Conservation (phyloP, 1,284 basidiomycete species). For the Fomes fomentarius region DNA sequence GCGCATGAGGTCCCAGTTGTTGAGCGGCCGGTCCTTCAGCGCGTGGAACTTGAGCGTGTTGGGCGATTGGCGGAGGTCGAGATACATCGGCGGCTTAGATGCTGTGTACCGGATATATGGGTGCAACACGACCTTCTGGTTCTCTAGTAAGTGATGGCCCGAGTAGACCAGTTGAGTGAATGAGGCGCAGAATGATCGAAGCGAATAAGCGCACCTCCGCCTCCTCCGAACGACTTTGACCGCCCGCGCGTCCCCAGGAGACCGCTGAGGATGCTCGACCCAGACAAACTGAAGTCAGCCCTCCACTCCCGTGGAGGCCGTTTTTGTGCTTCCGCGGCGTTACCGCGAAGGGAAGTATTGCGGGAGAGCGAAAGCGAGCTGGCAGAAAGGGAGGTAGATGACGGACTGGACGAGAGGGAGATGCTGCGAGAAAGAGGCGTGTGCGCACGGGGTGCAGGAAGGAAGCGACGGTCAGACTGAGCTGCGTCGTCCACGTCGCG, state of each 20-base stretch:
- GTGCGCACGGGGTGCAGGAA: slow-evolving; percentile 4
- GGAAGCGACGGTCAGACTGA: slow-evolving; percentile 6
- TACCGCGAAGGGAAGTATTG: slow-evolving; percentile 23
- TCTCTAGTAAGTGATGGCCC: no score
- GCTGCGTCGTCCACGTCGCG: slow-evolving; percentile 3
- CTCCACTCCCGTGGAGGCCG: slow-evolving; percentile 39
- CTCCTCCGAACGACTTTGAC: slow-evolving; percentile 24
- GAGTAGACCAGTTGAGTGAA: no score
- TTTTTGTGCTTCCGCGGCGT: slow-evolving; percentile 27
- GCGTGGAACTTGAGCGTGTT: slow-evolving; percentile 44
- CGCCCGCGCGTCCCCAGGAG: slow-evolving; percentile 26
- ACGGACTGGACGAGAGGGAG: slow-evolving; percentile 23
- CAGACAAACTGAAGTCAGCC: slow-evolving; percentile 37
- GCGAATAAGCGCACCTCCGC: slow-evolving; percentile 5
- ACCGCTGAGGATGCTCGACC: slow-evolving; percentile 24
- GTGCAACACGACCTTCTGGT: slow-evolving; percentile 33
- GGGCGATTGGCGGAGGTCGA: slow-evolving; percentile 41
- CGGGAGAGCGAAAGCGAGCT: slow-evolving; percentile 17
- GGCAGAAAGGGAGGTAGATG: slow-evolving; percentile 6
- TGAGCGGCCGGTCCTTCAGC: slow-evolving; percentile 35
- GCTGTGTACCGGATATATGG: slow-evolving; percentile 39
- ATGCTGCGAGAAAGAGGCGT: slow-evolving; percentile 22
- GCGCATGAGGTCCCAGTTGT: slow-evolving; percentile 44
- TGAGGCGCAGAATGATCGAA: no score
- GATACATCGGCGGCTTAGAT: slow-evolving; percentile 32